phyloP scores from a whole-genome alignment of 768 basidiomycete species.

The Rhodotorula graminis region DNA sequence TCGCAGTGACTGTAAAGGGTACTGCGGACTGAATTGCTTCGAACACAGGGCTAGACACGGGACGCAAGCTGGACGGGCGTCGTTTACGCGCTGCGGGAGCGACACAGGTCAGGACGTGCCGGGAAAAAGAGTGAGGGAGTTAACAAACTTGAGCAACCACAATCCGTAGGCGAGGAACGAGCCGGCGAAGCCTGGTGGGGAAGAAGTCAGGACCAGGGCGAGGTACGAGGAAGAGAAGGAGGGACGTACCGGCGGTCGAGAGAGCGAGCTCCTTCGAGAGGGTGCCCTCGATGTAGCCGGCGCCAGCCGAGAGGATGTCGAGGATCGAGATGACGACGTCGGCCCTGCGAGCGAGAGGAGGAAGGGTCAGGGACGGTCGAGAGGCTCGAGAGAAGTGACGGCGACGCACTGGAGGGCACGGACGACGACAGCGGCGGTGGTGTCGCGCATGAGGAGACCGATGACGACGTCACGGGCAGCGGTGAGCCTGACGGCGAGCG shows the following conservation, averaged over 20 bases:
- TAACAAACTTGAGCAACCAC: not conserved
- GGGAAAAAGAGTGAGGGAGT: no score
- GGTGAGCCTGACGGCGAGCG: constrained; percentile 18
- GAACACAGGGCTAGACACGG: no score
- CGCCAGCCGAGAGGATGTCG: constrained; percentile 26
- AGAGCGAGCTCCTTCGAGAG: constrained; percentile 29
- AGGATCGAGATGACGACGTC: constrained; percentile 27
- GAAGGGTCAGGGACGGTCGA: not conserved
- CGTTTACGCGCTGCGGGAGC: no score
- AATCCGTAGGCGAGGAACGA: not conserved
- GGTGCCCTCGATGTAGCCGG: constrained; percentile 32
- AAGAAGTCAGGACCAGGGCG: not conserved
- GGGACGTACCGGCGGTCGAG: not conserved
- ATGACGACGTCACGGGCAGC: constrained; percentile 34
- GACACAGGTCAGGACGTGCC: no score
- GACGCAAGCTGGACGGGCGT: no score
- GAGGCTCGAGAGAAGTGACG: not conserved
- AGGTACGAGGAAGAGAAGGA: not conserved
- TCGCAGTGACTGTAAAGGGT: no score
- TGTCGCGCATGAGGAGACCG: constrained; percentile 38
- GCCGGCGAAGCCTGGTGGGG: not conserved
- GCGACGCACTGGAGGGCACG: constrained; percentile 31
- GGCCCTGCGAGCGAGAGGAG: not conserved
- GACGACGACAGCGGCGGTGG: constrained; percentile 38
- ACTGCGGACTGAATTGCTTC: not conserved